Conservation (phyloP, 2,329 filamentous ascomycete genomes). For the Biscogniauxia marginata region DNA sequence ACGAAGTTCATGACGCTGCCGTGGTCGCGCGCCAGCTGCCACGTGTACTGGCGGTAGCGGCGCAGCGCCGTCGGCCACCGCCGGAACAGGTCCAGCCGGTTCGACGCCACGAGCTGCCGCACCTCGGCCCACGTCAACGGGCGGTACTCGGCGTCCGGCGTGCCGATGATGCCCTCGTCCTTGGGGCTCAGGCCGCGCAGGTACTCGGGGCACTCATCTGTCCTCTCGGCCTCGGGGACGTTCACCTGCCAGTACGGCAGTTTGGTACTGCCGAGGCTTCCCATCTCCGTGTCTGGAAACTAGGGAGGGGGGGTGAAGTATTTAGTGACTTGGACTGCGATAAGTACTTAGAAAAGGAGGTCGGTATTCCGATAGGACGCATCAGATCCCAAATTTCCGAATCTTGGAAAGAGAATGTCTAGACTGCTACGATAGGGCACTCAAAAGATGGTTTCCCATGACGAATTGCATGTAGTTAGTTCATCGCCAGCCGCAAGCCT, state of each 20-base stretch:
- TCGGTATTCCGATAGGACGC: not conserved
- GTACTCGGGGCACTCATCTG: slow-evolving; percentile 68
- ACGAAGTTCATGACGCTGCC: slow-evolving; percentile 80
- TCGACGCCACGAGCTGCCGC: slow-evolving; percentile 57
- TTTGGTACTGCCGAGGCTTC: slow-evolving; percentile 26
- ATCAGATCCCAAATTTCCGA: too few species aligned
- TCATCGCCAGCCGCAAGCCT: not conserved
- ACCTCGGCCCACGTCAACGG: slow-evolving; percentile 70
- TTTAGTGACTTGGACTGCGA: too few species aligned
- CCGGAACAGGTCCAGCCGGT: slow-evolving; percentile 74
- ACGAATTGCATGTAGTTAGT: not conserved
- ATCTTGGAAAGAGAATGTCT: too few species aligned
- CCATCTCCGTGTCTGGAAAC: too few species aligned
- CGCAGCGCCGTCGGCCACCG: slow-evolving; percentile 74
- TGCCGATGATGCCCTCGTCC: slow-evolving; percentile 68
- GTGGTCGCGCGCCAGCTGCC: slow-evolving; percentile 61
- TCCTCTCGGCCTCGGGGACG: slow-evolving; percentile 61
- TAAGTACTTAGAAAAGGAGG: too few species aligned
- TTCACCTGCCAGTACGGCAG: slow-evolving; percentile 83
- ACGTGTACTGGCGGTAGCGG: slow-evolving; percentile 71
- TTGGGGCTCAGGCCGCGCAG: slow-evolving; percentile 64
- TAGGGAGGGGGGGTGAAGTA: too few species aligned
- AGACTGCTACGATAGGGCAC: too few species aligned
- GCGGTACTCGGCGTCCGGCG: slow-evolving; percentile 64
- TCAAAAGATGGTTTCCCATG: not conserved